Conservation (phyloP, 768 basidiomycete species). For the Boletus pseudo-olivaceus region DNA sequence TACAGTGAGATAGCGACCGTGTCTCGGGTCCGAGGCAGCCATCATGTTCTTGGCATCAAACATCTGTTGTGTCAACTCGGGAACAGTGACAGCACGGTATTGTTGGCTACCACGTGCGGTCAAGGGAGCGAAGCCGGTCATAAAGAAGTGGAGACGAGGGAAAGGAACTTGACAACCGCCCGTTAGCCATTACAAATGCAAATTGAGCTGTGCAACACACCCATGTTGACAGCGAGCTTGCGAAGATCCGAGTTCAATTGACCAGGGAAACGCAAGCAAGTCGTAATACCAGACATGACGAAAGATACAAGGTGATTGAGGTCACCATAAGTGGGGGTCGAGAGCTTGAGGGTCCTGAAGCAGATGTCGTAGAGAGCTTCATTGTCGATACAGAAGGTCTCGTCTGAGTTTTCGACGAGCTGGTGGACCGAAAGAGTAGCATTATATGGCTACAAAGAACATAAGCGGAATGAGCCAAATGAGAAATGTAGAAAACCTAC, state of each 20-base stretch:
- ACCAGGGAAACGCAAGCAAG: conserved; percentile 99
- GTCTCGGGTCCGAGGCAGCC: conserved; percentile 95
- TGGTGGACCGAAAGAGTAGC: conserved; percentile 98
- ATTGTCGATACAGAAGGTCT: conserved; percentile 99
- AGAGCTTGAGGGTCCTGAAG: conserved; percentile 95
- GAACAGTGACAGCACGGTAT: conserved; percentile 95
- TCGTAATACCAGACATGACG: conserved; percentile 99
- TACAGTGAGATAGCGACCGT: conserved; percentile 96
- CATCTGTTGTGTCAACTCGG: conserved; percentile 98
- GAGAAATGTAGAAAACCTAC: conserved; percentile 33
- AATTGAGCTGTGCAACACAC: conserved; percentile 39
- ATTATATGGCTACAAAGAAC: conserved; percentile 80
- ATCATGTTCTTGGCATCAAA: conserved; percentile 99
- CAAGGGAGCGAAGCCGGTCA: conserved; percentile 93
- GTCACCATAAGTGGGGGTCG: conserved; percentile 94
- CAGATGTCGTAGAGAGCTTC: conserved; percentile 99
- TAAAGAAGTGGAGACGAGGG: conserved; percentile 99
- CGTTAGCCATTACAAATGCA: background rate
- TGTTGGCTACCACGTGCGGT: conserved; percentile 92
- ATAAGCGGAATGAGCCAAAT: background rate
- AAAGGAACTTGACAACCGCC: conserved; percentile 66
- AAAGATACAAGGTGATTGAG: conserved; percentile 97
- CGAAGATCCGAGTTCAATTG: conserved; percentile 98
- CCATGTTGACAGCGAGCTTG: conserved; percentile 99
- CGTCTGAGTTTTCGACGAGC: conserved; percentile 98